Conservation (phyloP, 352 stramenopile species). For the Globisporangium alternatum region DNA sequence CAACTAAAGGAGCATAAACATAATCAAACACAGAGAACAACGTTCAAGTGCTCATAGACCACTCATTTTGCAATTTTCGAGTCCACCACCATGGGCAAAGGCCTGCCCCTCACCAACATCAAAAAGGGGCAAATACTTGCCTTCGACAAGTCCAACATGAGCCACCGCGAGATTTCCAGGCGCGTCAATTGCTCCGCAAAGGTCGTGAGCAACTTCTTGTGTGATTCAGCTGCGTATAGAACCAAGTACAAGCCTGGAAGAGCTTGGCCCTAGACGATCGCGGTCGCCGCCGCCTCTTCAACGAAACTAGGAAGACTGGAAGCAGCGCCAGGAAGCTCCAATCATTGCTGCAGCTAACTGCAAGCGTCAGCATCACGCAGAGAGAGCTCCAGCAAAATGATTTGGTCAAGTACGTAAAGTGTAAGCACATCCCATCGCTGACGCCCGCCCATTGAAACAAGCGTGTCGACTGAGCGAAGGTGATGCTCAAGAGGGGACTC, state of each 20-base stretch:
- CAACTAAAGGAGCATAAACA: background rate
- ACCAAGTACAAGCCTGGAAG: slow-evolving; percentile 1
- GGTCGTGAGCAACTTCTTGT: background rate
- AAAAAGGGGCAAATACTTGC: background rate
- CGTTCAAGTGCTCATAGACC: background rate
- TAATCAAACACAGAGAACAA: background rate
- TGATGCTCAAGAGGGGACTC: background rate
- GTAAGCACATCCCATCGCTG: background rate
- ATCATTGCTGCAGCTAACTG: background rate
- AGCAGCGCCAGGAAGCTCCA: slow-evolving; percentile 1
- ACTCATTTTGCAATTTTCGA: background rate
- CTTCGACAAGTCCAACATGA: too few relatives aligned
- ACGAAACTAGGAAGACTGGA: background rate
- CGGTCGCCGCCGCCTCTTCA: background rate
- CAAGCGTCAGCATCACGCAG: background rate
- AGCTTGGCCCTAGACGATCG: background rate
- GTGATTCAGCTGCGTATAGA: background rate
- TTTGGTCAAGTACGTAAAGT: slow-evolving; percentile 2
- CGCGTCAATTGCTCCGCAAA: background rate
- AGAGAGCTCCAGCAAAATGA: background rate
- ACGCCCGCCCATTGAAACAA: background rate
- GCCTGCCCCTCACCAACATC: background rate
- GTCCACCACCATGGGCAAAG: background rate
- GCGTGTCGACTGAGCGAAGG: too few relatives aligned
- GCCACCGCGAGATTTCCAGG: too few relatives aligned